These are phyloP conservation scores for Phaeosphaeriaceae sp. DNA, from an alignment of 2,329 filamentous ascomycete species.

Conservation along the genomic window DNA sequence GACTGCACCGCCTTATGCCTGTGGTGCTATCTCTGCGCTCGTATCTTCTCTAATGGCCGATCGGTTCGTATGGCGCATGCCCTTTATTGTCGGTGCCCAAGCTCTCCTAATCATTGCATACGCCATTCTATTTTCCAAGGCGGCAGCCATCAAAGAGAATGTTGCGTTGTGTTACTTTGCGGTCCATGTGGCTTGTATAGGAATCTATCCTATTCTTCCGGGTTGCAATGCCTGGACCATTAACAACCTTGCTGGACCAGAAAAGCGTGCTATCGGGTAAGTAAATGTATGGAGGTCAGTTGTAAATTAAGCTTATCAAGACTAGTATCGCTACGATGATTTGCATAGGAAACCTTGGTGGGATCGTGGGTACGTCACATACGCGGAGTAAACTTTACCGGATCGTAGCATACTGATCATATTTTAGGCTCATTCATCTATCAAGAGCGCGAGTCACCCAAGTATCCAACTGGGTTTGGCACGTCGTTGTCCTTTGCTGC, in stretches of 20 bases:
- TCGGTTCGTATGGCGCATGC: slow-evolving; percentile 27
- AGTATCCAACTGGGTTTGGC: slow-evolving; percentile 43
- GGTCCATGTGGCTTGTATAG: slow-evolving; percentile 50
- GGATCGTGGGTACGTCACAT: slow-evolving; percentile 18
- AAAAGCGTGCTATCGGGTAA: slow-evolving; percentile 28
- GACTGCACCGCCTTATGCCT: slow-evolving; percentile 30
- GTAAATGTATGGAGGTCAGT: too few species aligned
- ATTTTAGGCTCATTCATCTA: slow-evolving; percentile 37
- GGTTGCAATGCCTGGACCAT: slow-evolving; percentile 32
- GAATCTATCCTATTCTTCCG: slow-evolving; percentile 34
- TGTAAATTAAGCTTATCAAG: background rate
- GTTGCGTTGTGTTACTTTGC: slow-evolving; percentile 53
- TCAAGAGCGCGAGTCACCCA: slow-evolving; percentile 37
- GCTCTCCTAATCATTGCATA: slow-evolving; percentile 48
- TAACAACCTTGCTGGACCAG: slow-evolving; percentile 31
- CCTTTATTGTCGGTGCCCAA: slow-evolving; percentile 24
- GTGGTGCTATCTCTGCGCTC: slow-evolving; percentile 28
- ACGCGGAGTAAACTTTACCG: too few species aligned
- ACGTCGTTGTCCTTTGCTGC: slow-evolving; percentile 34
- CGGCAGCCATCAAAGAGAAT: slow-evolving; percentile 48
- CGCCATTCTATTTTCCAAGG: slow-evolving; percentile 50
- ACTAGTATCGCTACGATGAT: slow-evolving; percentile 32
- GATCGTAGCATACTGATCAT: too few species aligned
- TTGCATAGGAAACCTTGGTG: slow-evolving; percentile 31
- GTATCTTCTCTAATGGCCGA: slow-evolving; percentile 24